These are phyloP conservation scores for Fusarium heterosporum DNA, from an alignment of 2,329 filamentous ascomycete species.

Conservation along the genomic window DNA sequence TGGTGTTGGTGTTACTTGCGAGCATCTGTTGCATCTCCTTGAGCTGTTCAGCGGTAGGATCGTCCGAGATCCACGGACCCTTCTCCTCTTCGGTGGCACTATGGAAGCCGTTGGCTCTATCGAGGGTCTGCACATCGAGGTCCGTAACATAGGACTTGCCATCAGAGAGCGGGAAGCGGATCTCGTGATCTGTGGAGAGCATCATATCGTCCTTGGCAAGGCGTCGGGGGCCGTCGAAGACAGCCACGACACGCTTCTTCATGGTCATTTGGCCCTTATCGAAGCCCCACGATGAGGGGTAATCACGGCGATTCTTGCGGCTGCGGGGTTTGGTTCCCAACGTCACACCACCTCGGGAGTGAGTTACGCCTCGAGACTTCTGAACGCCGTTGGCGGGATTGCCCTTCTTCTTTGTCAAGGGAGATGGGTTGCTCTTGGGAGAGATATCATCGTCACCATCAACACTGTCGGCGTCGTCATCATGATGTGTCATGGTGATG, in stretches of 20 bases:
- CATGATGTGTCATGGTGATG: slow-evolving; percentile 56
- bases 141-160: slow-evolving; percentile 89
- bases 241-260: slow-evolving; percentile 95
- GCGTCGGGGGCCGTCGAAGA: slow-evolving; percentile 88
- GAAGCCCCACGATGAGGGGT: slow-evolving; percentile 94
- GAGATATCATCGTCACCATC: slow-evolving; percentile 66
- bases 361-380: slow-evolving; percentile 79
- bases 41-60: slow-evolving; percentile 71
- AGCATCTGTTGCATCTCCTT: slow-evolving; percentile 69
- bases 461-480: slow-evolving; percentile 63
- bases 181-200: slow-evolving; percentile 94
- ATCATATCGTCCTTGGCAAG: slow-evolving; percentile 99
- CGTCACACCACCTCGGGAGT: slow-evolving; percentile 79
- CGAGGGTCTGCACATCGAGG: slow-evolving; percentile 89
- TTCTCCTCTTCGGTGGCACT: slow-evolving; percentile 86
- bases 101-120: slow-evolving; percentile 86
- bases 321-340: slow-evolving; percentile 69
- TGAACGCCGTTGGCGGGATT: slow-evolving; percentile 69
- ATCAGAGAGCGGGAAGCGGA: slow-evolving; percentile 83
- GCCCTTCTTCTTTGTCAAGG: slow-evolving; percentile 65
- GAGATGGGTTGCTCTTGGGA: slow-evolving; percentile 59
- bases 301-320: slow-evolving; percentile 92
- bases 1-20: slow-evolving; percentile 44
- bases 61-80: slow-evolving; percentile 83
- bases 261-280: slow-evolving; percentile 94